These are phyloP conservation scores for Pulveroboletus ravenelii DNA, from an alignment of 768 basidiomycete genomes.

Conservation along the genomic window DNA sequence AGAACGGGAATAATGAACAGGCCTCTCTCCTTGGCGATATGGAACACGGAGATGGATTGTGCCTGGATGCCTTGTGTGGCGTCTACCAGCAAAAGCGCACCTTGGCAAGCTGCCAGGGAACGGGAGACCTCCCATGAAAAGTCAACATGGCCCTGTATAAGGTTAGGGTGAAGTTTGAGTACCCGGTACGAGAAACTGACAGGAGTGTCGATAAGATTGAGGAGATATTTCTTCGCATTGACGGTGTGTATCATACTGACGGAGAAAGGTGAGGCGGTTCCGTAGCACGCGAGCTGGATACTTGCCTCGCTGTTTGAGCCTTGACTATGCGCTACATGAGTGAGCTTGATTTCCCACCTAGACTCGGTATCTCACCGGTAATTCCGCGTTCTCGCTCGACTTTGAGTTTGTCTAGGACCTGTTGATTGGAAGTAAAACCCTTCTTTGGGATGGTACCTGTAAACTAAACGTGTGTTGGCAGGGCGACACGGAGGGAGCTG, in stretches of 20 bases:
- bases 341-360: not conserved
- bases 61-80: constrained; percentile 98
- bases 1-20: constrained; percentile 84
- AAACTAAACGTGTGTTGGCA: constrained; percentile 45
- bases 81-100: constrained; percentile 82
- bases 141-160: constrained; percentile 83
- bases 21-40: constrained; percentile 77
- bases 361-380: constrained; percentile 51
- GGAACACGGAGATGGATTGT: constrained; percentile 93
- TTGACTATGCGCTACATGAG: constrained; percentile 54
- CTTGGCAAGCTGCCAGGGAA: constrained; percentile 89
- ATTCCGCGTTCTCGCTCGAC: constrained; percentile 97
- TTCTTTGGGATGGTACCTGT: constrained; percentile 81
- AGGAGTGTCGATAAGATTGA: constrained; percentile 97
- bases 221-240: constrained; percentile 55
- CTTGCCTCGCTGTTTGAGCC: constrained; percentile 89
- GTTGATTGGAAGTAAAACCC: constrained; percentile 64
- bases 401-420: constrained; percentile 90
- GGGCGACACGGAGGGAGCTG: not conserved
- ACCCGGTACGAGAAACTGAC: constrained; percentile 35
- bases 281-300: not conserved
- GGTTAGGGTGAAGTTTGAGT: constrained; percentile 1
- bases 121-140: constrained; percentile 97
- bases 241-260: constrained; percentile 72
- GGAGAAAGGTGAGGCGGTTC: constrained; percentile 6